Percentiles rank a stretch among this genome's conserved stretches.
phyloP scores from a whole-genome alignment of 2,329 filamentous ascomycete genomes.

The Scedosporium aurantiacum region DNA sequence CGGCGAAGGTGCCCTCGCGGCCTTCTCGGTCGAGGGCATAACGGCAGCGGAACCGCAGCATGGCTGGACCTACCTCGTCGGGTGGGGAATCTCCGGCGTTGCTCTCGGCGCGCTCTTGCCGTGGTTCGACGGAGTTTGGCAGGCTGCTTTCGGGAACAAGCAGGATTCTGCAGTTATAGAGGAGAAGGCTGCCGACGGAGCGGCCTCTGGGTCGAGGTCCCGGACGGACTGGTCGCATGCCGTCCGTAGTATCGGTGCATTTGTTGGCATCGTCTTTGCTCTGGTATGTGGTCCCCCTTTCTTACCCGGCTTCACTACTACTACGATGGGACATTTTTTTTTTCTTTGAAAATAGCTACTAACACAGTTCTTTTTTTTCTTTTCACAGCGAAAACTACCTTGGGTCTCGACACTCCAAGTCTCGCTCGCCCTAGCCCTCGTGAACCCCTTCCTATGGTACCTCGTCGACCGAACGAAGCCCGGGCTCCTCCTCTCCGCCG shows the following conservation, averaged over 20 bases:
- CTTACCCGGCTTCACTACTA: neutral
- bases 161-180: slow-evolving; percentile 19
- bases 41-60: neutral
- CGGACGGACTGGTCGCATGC: slow-evolving; percentile 61
- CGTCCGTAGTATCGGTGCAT: slow-evolving; percentile 46
- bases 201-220: slow-evolving; percentile 25
- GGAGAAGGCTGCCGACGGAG: slow-evolving; percentile 15
- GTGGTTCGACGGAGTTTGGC: slow-evolving; percentile 71
- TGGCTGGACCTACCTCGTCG: slow-evolving; percentile 59
- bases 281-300: slow-evolving; percentile 47
- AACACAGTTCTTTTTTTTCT: neutral
- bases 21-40: slow-evolving; percentile 16
- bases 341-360: neutral
- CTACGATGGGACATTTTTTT: no score
- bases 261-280: slow-evolving; percentile 50
- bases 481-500: slow-evolving; percentile 68
- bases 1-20: slow-evolving; percentile 48
- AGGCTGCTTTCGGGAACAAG: slow-evolving; percentile 34
- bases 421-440: slow-evolving; percentile 76
- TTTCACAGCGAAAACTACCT: slow-evolving; percentile 63
- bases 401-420: slow-evolving; percentile 95
- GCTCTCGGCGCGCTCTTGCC: slow-evolving; percentile 69
- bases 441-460: slow-evolving; percentile 93
- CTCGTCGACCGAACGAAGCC: slow-evolving; percentile 82
- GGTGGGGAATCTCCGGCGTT: slow-evolving; percentile 76